Evolutionary conservation across 176 grass and related monocot genomes (phyloP).

Genomic region (Thalia dealbata): DNA sequence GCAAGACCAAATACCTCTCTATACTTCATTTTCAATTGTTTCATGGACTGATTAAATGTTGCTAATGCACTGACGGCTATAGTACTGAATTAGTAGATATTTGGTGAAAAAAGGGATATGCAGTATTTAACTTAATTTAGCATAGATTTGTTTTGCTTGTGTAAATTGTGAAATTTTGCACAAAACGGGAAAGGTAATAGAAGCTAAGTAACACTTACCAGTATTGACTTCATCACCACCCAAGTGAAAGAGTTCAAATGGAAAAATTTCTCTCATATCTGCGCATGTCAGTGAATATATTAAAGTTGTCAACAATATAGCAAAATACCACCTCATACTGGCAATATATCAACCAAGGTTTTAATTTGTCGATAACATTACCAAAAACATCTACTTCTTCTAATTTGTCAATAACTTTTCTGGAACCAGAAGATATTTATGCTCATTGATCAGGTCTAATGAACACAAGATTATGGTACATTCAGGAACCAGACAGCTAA

Average conservation of each 20-base stretch:
- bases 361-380: background rate
- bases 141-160: background rate
- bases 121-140: no score
- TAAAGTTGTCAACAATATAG: background rate
- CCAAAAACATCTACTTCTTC: background rate
- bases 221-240: conserved; percentile 99
- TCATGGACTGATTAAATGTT: no score
- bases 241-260: conserved; percentile 89
- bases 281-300: conserved; percentile 18
- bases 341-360: conserved; percentile 18
- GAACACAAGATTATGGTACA: background rate
- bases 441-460: background rate
- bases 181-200: background rate
- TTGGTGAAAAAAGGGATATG: no score
- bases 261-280: conserved; percentile 98
- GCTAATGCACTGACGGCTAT: no score
- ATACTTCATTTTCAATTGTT: no score
- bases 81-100: no score
- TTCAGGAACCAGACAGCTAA: background rate
- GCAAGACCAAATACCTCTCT: no score
- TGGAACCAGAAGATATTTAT: background rate
- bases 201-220: conserved; percentile 32
- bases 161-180: background rate
- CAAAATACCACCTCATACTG: conserved; percentile 95
- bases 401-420: no score